phyloP scores from a whole-genome alignment of 768 basidiomycete genomes.

The Hygrocybe coccinea region DNA sequence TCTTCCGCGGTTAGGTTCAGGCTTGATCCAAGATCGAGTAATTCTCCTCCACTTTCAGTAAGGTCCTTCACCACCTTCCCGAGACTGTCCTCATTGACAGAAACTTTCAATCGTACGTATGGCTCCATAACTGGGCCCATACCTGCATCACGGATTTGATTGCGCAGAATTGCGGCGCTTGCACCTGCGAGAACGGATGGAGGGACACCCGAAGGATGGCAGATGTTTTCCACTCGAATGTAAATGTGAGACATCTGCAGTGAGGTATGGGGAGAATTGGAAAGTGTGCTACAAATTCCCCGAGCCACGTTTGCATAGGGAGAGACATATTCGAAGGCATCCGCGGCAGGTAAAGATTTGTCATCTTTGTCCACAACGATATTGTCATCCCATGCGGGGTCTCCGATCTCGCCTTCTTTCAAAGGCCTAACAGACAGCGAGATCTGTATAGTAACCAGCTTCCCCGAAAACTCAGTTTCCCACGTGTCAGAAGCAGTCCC shows the following conservation, averaged over 20 bases:
- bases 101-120: conserved; percentile 63
- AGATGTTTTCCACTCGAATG: conserved; percentile 48
- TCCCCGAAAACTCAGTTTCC: conserved; percentile 62
- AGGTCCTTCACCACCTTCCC: conserved; percentile 80
- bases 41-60: conserved; percentile 78
- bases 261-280: conserved; percentile 73
- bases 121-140: conserved; percentile 78
- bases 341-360: conserved; percentile 48
- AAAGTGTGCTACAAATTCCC: conserved; percentile 67
- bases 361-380: conserved; percentile 56
- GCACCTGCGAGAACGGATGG: conserved; percentile 62
- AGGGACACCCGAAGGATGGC: conserved; percentile 38
- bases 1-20: conserved; percentile 33
- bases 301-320: conserved; percentile 54
- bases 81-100: conserved; percentile 59
- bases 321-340: conserved; percentile 38
- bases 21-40: conserved; percentile 60
- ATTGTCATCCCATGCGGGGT: conserved; percentile 75
- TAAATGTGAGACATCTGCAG: conserved; percentile 62
- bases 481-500: conserved; percentile 42
- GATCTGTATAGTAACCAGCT: conserved; percentile 45
- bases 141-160: conserved; percentile 55
- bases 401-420: conserved; percentile 50
- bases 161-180: conserved; percentile 58
- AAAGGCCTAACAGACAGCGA: conserved; percentile 54